Base-by-base conservation (phyloP, 345 rosid species). In the Gossypium thurberi region DNA sequence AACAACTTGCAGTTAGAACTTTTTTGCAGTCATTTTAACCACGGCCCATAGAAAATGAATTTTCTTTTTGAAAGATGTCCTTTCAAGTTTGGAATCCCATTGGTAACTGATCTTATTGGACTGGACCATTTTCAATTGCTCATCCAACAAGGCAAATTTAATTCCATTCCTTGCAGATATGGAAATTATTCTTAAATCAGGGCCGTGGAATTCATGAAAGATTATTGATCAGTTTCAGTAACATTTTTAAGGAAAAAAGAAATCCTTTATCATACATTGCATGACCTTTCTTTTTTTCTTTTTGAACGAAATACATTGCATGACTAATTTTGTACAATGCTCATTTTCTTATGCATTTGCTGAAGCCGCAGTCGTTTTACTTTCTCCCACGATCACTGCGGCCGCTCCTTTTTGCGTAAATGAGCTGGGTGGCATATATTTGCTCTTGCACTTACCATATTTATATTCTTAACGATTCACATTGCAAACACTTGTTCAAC, bases 141-240 rank as follows among this genome's bases (percentile, higher is more conserved):
- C 71, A 68, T 50, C 58, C 23, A 8, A 10, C 72, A 69, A 20
- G 60, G 47, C 60, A 69, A 51, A 10, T 57, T 28, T 11, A 69
- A 52, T 69, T 51, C 60, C 72, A 69, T 69, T 51, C 72, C 8
- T 51, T 69, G 60, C 72, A n/a, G 47, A 69, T 51, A 69, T 52
- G 10, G 25, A 52, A 51, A 28, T 5, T 69, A 51, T 69, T 69
- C 47, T 51, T 66, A 12, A 63, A 3, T 37, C 3, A 40, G 47
- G 10, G 20, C 33, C 26, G 8, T 62, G 66, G 66, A 37, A 62
- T 8, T 62, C 66, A 62, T 33, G 10, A 62, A 62, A 62, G 6
- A 63, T 62, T 7, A 61, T 7, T 37, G 18, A 63, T 40, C 44
- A 15, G 21, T 37, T 14, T 2, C 12, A 17, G 9, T 33, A 10